Evolutionary conservation across 2,329 filamentous ascomycete species (phyloP).

Genomic region (Sarocladium strictum): DNA sequence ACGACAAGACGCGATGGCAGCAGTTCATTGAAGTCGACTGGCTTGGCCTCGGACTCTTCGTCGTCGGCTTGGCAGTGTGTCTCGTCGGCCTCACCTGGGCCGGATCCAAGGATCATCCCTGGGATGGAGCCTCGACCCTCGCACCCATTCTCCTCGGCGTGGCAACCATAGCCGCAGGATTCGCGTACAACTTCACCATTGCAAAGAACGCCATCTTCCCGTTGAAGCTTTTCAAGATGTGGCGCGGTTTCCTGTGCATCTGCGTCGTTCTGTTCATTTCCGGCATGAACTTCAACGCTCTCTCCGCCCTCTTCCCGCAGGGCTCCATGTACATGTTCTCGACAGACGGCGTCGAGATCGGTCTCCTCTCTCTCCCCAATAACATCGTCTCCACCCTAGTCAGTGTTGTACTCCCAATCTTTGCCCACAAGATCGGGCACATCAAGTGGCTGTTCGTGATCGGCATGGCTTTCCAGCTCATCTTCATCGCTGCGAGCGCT

Average conservation of each 20-base stretch:
- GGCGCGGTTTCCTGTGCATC: neutral
- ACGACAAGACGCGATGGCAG: neutral
- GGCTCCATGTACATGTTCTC: neutral
- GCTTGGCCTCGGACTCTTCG: neutral
- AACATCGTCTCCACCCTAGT: neutral
- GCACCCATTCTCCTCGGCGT: neutral
- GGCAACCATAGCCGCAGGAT: neutral
- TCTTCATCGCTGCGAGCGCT: neutral
- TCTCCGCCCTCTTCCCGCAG: neutral
- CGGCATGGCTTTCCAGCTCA: constrained; percentile 16
- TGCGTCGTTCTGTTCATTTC: neutral
- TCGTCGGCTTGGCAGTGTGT: neutral
- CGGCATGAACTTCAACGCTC: neutral
- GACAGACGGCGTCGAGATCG: neutral
- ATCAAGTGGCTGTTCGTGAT: constrained; percentile 20
- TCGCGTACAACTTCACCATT: neutral
- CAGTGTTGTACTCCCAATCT: neutral
- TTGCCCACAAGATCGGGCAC: neutral
- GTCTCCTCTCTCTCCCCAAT: neutral
- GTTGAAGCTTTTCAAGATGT: neutral
- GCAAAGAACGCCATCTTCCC: neutral
- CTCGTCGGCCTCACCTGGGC: neutral
- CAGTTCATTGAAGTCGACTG: neutral
- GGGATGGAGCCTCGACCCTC: neutral
- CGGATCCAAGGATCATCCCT: neutral